These are phyloP conservation scores for Trichophyton mentagrophytes DNA, from an alignment of 2,329 filamentous ascomycete genomes.

Conservation along the genomic window DNA sequence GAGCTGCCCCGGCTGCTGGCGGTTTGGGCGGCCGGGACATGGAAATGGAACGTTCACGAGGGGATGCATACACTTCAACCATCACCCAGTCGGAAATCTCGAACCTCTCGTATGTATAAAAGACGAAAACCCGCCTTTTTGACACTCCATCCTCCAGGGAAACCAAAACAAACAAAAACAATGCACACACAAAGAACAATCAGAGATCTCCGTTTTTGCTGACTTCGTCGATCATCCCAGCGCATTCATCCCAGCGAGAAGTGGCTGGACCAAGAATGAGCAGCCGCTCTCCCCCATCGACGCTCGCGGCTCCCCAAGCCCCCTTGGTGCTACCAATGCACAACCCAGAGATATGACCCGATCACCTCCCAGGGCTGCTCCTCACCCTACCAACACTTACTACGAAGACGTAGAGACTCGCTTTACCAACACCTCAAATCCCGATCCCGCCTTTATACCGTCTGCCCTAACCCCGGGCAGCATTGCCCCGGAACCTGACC, in stretches of 20 bases:
- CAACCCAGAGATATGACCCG: slow-evolving; percentile 16
- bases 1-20: slow-evolving; percentile 17
- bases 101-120: slow-evolving; percentile 13
- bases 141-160: too few relatives aligned
- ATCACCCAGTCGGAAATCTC: background rate
- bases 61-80: slow-evolving; percentile 26
- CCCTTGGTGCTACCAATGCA: background rate
- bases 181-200: too few relatives aligned
- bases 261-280: slow-evolving; percentile 22
- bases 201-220: background rate
- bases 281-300: slow-evolving; percentile 1
- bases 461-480: slow-evolving; percentile 28
- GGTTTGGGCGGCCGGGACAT: slow-evolving; percentile 50
- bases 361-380: slow-evolving; percentile 14
- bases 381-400: slow-evolving; percentile 44
- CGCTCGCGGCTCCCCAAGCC: slow-evolving; percentile 13
- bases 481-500: slow-evolving; percentile 27
- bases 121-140: slow-evolving; percentile 8
- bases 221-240: slow-evolving; percentile 5
- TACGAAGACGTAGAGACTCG: slow-evolving; percentile 90
- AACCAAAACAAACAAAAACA: too few relatives aligned
- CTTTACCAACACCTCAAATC: slow-evolving; percentile 47
- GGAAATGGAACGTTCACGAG: slow-evolving; percentile 67
- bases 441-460: slow-evolving; percentile 12
- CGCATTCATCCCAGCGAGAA: slow-evolving; percentile 36